phyloP scores from a whole-genome alignment of 2,329 filamentous ascomycete species.

The Aspergillus ustus region DNA sequence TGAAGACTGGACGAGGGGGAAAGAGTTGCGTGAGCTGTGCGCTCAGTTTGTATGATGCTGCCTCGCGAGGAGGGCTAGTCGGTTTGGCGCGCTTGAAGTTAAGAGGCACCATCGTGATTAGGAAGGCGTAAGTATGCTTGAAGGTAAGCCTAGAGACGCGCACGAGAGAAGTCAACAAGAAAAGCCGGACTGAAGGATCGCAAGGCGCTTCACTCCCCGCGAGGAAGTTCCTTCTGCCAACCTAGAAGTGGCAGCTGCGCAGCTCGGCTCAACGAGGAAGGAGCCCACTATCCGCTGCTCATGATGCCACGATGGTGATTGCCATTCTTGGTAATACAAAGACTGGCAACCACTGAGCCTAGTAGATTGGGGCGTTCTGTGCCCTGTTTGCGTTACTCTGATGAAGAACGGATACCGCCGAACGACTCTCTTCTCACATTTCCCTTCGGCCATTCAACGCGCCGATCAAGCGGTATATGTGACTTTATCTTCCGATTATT shows the following conservation, averaged over 20 bases:
- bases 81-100: neutral
- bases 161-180: neutral
- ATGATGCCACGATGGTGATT: neutral
- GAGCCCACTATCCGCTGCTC: neutral
- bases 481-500: no score
- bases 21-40: slow-evolving; percentile 17
- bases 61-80: neutral
- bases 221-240: neutral
- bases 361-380: no score
- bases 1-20: slow-evolving; percentile 15
- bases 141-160: neutral
- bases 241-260: neutral
- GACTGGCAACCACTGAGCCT: no score
- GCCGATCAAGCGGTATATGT: no score
- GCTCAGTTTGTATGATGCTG: slow-evolving; percentile 6
- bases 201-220: neutral
- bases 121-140: slow-evolving; percentile 8
- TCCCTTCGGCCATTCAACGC: no score
- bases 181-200: neutral
- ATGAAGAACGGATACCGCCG: no score
- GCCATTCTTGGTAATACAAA: neutral
- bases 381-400: no score
- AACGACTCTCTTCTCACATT: no score
- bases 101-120: neutral
- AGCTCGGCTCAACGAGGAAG: neutral